Conservation (phyloP, 2,329 filamentous ascomycete species). For the Clonostachys byssicola region DNA sequence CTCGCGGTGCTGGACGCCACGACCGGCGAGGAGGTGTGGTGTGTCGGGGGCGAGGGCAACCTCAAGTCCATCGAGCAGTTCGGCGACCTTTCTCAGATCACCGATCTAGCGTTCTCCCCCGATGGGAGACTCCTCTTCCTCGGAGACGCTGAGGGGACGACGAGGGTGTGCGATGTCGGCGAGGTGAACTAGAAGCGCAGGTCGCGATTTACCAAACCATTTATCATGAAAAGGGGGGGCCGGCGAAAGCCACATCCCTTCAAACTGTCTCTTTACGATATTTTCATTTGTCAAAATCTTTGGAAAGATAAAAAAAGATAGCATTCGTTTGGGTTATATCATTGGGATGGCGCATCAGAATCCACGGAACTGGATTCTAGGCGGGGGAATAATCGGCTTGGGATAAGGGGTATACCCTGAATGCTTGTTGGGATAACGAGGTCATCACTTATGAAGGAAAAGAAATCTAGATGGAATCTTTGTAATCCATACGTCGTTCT, state of each 20-base stretch:
- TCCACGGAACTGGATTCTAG: too few relatives aligned
- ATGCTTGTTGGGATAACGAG: too few relatives aligned
- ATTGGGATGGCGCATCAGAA: too few relatives aligned
- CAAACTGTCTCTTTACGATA: background rate
- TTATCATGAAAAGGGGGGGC: background rate
- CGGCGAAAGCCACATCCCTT: background rate
- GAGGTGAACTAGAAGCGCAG: conserved; percentile 8
- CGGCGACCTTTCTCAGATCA: conserved; percentile 24
- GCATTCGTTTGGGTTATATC: background rate
- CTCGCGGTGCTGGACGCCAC: conserved; percentile 30
- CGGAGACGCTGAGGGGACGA: conserved; percentile 23
- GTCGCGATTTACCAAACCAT: background rate
- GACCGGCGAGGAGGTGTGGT: conserved; percentile 27
- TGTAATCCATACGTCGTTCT: too few relatives aligned
- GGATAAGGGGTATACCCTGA: too few relatives aligned
- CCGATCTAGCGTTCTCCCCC: conserved; percentile 29
- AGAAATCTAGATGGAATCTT: too few relatives aligned
- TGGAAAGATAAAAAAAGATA: background rate
- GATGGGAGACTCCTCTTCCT: conserved; percentile 28
- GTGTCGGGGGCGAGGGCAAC: conserved; percentile 16
- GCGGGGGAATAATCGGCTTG: too few relatives aligned
- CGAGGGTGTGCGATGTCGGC: conserved; percentile 27
- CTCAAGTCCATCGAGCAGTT: conserved; percentile 20
- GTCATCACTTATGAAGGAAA: too few relatives aligned
- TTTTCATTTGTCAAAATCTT: background rate